Evolutionary conservation across 2,329 filamentous ascomycete species (phyloP).

Genomic region (Colletotrichum euphorbiae): DNA sequence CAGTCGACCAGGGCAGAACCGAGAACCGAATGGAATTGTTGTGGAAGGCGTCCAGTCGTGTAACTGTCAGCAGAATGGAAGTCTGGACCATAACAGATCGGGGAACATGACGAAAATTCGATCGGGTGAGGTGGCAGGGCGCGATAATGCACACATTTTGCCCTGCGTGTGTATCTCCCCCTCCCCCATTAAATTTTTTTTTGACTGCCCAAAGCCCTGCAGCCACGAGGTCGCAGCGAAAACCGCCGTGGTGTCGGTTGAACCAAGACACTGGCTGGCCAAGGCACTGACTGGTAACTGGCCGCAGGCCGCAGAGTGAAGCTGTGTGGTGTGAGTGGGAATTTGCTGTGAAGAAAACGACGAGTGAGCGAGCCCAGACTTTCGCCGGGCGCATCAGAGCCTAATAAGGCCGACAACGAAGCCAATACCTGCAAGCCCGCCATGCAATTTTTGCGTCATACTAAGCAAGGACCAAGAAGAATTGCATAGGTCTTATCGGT

Average conservation of each 20-base stretch:
- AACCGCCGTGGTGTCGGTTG: neutral
- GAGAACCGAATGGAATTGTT: neutral
- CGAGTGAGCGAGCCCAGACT: slow-evolving; percentile 2
- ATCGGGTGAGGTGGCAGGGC: neutral
- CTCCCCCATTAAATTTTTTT: neutral
- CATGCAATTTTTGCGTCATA: slow-evolving; percentile 13
- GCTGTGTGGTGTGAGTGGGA: neutral
- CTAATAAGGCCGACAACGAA: slow-evolving; percentile 17
- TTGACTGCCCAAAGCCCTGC: slow-evolving; percentile 20
- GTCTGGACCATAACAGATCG: slow-evolving; percentile 11
- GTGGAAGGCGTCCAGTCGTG: neutral
- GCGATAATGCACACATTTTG: neutral
- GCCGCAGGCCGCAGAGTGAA: too few relatives aligned
- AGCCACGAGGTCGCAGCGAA: slow-evolving; percentile 8
- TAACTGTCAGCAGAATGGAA: slow-evolving; percentile 5
- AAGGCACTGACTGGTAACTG: too few relatives aligned
- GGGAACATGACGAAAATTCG: neutral
- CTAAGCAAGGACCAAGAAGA: neutral
- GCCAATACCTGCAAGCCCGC: neutral
- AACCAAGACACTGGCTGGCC: neutral
- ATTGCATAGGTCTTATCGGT: neutral
- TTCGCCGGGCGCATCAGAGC: slow-evolving; percentile 9
- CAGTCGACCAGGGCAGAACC: neutral
- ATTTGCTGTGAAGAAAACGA: neutral
- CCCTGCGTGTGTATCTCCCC: too few relatives aligned